These are phyloP conservation scores for Salix exigua DNA, from an alignment of 345 rosid genomes.

Conservation along the genomic window DNA sequence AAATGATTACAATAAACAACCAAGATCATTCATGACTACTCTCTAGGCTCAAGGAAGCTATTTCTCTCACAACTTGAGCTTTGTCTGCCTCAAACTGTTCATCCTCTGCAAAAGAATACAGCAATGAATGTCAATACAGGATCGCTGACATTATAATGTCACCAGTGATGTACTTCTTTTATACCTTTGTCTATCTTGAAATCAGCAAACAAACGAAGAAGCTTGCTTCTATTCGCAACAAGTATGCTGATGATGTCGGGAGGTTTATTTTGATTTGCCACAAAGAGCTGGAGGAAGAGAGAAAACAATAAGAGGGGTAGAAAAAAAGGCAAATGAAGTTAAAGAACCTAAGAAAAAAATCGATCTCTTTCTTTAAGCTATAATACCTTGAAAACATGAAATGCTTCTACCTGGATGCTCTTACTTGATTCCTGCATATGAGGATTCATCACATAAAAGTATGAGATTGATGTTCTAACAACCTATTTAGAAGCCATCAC, in stretches of 20 bases:
- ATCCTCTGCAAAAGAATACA: conserved; percentile 55
- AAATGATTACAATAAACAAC: background rate
- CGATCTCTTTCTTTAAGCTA: background rate
- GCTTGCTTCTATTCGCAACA: conserved; percentile 45
- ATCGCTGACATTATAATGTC: background rate
- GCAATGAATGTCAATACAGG: background rate
- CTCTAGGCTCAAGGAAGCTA: conserved; percentile 61
- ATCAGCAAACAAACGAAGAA: conserved; percentile 44
- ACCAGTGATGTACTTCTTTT: background rate
- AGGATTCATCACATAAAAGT: conserved; percentile 3
- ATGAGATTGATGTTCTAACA: background rate
- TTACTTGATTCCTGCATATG: conserved; percentile 81
- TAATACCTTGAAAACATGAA: conserved; percentile 95
- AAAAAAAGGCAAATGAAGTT: background rate
- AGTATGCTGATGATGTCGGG: conserved; percentile 38
- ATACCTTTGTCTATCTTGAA: conserved; percentile 49
- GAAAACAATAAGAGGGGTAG: background rate
- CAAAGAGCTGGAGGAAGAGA: conserved; percentile 35
- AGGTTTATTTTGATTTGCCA: conserved; percentile 55
- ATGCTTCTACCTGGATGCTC: conserved; percentile 96
- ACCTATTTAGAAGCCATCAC: background rate
- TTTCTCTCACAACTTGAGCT: conserved; percentile 85
- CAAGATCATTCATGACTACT: conserved; percentile 1
- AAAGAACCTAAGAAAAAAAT: background rate
- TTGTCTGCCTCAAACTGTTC: conserved; percentile 94